Percentiles rank a stretch among this genome's conserved stretches.
These are phyloP conservation scores for Hypoxylon sp. DNA, from an alignment of 2,329 filamentous ascomycete genomes.

Conservation along the genomic window DNA sequence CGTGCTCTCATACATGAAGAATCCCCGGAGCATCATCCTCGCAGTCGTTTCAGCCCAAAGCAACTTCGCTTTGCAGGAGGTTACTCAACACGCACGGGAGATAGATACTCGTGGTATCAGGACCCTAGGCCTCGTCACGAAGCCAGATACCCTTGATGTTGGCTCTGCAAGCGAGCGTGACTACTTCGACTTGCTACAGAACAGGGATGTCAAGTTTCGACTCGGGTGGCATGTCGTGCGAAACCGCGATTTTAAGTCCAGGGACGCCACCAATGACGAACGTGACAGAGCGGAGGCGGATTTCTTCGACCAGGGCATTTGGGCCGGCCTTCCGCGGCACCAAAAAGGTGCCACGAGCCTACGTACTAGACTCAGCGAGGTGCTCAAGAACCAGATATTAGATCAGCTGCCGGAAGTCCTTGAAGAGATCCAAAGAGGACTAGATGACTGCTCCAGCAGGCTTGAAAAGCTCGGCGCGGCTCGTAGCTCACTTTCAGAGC, in stretches of 20 bases:
- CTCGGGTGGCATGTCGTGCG: constrained; percentile 66
- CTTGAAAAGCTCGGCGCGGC: constrained; percentile 49
- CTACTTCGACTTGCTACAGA: constrained; percentile 58
- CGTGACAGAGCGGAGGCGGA: constrained; percentile 31
- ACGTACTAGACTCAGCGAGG: constrained; percentile 47
- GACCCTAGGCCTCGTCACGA: constrained; percentile 63
- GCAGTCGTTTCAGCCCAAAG: constrained; percentile 67
- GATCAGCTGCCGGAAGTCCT: constrained; percentile 51
- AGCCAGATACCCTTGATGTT: constrained; percentile 55
- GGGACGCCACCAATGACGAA: constrained; percentile 31
- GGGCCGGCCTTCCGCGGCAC: constrained; percentile 34
- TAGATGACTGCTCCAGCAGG: constrained; percentile 42
- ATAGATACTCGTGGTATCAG: constrained; percentile 52
- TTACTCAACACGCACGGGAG: constrained; percentile 61
- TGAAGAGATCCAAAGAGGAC: constrained; percentile 48
- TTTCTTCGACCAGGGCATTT: constrained; percentile 41
- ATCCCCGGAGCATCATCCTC: constrained; percentile 68
- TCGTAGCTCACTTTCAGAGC: constrained; percentile 44
- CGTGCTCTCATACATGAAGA: constrained; percentile 66
- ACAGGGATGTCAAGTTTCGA: constrained; percentile 59
- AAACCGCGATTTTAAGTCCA: constrained; percentile 52
- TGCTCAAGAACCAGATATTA: constrained; percentile 49
- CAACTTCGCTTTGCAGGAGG: constrained; percentile 68
- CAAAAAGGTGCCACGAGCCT: constrained; percentile 45
- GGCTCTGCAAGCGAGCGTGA: constrained; percentile 56